Evolutionary conservation across 768 basidiomycete genomes (phyloP), one percentile per base, ranked within the genome.

Genomic region (Porpolomopsis calyptriformis): DNA sequence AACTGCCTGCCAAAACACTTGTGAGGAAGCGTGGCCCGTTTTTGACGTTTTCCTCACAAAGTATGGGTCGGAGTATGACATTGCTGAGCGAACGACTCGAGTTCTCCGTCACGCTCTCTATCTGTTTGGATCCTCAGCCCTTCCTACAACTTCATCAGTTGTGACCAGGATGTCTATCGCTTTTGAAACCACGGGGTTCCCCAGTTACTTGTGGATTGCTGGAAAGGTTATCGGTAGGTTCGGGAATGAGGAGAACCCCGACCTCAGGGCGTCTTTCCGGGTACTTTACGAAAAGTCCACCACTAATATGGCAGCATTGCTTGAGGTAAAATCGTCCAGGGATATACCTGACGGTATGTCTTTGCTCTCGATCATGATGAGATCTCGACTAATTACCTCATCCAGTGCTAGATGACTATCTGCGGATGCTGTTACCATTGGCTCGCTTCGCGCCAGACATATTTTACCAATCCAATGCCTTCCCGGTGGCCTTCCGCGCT

Each of bases 151-250:
- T 7, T 75, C 87, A 19, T 69, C 80, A 0, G 71, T 92, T 2
- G 63, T 94, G 38, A 71, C 72, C 5, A 74, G 88, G 42, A 85
- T 98, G 85, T 73, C 80, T 1, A 56, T 72, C 6, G 73, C 76
- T 5, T 99, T 97, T 57, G 86, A 89, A 54, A 63, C 69, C 8
- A 88, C 85, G 8, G 86, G 85, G 0, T 79, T 81, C 56, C 75
- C 93, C 9, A 83, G 85, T 52, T 98, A 89, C 64, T 62, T 98
- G 18, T 99, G 96, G 96, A 87, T 98, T 48, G 82, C 80, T 24
- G 86, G 90, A 36, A 97, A 97, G 64, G 63, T 87, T 22, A 73
- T 89, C n/a, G 70, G 71, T 25, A 74, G 77, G 52, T 96, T 85
- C 57, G 89, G 85, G 14, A 69, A 78, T 38, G 78, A 80, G 46